Evolutionary conservation across 2,329 filamentous ascomycete species (phyloP), one percentile per base, ranked within the genome.

Genomic region (Alternaria ethzedia): DNA sequence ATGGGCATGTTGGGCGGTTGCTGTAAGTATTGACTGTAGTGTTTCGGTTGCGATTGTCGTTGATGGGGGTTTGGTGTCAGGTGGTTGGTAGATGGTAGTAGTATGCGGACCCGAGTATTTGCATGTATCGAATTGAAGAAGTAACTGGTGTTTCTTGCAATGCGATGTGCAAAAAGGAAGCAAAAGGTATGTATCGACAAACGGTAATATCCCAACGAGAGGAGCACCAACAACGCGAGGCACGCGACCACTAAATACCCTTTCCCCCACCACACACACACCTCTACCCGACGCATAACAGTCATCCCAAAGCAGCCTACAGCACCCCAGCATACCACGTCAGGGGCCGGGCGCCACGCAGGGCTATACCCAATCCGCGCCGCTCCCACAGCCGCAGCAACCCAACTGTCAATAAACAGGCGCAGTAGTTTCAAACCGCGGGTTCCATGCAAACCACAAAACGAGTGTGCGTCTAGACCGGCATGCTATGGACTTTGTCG

Each of bases 1-100:
- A 78, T 60, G 20, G 76, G 73, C 76, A 78, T 78, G 4, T 52
- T 71, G 55, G 21, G 25, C 30, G 32, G 25, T 44, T 43, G 51
- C n/a, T 17, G 32, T 47, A 20, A 20, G 15, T 25, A 25, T 44
- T 54, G 17, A 17, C 13, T 8, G 12, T 23, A 30, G 44, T 25
- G 15, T 46, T 17, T 46, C 36, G 43, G 17, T 51, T 47, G 21
- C 52, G 45, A 30, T 43, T 15, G 32, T 56, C 28, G n/a, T n/a
- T 52, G 49, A 23, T 52, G 9, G 30, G 20, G 36, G 30, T 25
- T 7, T 54, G 28, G 36, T 26, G n/a, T 44, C 28, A 56, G 15
- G 32, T 43, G 7, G 51, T 44, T 23, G 32, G 44, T 50, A 44
- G 32, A 21, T 57, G 45, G 59, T 55, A 32, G 26, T 32, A 30